Conservation (phyloP, 208 protist species). For the Crithidia thermophila region DNA sequence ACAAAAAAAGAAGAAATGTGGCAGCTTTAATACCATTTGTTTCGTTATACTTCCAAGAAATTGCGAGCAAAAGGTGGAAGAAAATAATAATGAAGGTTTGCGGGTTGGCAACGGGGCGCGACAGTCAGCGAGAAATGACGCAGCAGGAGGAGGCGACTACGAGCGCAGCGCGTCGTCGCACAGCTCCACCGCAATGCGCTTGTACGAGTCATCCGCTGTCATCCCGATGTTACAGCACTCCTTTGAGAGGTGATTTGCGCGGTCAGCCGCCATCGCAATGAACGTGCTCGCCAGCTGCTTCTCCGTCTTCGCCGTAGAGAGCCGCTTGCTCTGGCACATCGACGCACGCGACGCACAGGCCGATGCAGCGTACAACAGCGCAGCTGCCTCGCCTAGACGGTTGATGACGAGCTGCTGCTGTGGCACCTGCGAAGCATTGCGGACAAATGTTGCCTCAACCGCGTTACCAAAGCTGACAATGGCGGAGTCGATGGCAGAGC, state of each 20-base stretch:
- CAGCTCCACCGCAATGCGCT: constrained; percentile 78
- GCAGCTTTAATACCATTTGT: too few species aligned
- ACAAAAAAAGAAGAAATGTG: too few species aligned
- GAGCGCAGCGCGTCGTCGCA: constrained; percentile 71
- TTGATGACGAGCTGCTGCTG: constrained; percentile 85
- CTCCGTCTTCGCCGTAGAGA: constrained; percentile 68
- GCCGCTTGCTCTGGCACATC: constrained; percentile 69
- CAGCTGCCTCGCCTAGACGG: constrained; percentile 77
- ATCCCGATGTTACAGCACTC: constrained; percentile 79
- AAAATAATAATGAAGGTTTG: too few species aligned
- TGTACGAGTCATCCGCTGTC: constrained; percentile 86
- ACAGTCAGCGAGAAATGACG: too few species aligned
- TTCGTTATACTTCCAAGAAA: too few species aligned
- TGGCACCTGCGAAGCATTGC: constrained; percentile 63
- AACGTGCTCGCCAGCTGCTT: constrained; percentile 73
- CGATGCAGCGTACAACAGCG: constrained; percentile 77
- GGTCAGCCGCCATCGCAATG: constrained; percentile 58
- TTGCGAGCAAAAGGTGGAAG: too few species aligned
- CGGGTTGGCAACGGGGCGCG: too few species aligned
- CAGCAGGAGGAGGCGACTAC: too few species aligned
- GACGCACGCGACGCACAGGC: constrained; percentile 81
- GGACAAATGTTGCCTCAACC: constrained; percentile 81
- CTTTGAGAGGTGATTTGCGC: constrained; percentile 47
- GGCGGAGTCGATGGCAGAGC: constrained; percentile 65
- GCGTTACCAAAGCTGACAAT: constrained; percentile 84